Evolutionary conservation across 805 yeast species (phyloP), one percentile per base, ranked within the genome.

Genomic region (Kodamaea sagamina): DNA sequence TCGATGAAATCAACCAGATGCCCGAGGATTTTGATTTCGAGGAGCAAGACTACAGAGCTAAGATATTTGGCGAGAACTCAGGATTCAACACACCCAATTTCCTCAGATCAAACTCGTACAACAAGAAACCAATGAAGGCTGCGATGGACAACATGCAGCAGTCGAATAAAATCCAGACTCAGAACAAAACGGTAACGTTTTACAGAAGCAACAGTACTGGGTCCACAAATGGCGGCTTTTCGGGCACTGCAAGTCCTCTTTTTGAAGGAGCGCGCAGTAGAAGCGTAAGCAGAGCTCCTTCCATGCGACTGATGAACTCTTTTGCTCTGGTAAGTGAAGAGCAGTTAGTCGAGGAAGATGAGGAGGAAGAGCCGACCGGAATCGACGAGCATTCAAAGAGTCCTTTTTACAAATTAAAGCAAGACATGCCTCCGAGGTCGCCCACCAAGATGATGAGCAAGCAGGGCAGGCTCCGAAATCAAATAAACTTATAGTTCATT

Each of bases 1-100:
- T 78, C 15, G 81, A 77, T 48, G 82, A 78, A 53, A 75, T 74
- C 36, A 78, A 78, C 47, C 63, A 56, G 2, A 63, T 77, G 4
- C 78, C 81, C 1, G 78, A 71, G 45, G 74, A 68, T 49, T 68
- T 52, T 49, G 74, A 70, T 41, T 68, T 68, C 44, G 64, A 61
- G 19, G 67, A 65, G 17, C 51, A 58, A 25, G 49, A 52, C 8
- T 34, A 48, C 43, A 42, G 46, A 28, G 32, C 34, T n/a, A 13
- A 12, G 4, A 25, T 17, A 5, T 18, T 4, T 13, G n/a, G 22
- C 11, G 31, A 25, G 9, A 21, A 29, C 3, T 8, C 6, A 6
- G 21, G 16, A 2, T 13, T 12, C 4, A 31, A 16, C 3, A 26
- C 32, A 6, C 46, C 47, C 2, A 22, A 38, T 17, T 62, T 63